phyloP scores from a whole-genome alignment of 140 eudicot genomes.

The Anethum foeniculum region DNA sequence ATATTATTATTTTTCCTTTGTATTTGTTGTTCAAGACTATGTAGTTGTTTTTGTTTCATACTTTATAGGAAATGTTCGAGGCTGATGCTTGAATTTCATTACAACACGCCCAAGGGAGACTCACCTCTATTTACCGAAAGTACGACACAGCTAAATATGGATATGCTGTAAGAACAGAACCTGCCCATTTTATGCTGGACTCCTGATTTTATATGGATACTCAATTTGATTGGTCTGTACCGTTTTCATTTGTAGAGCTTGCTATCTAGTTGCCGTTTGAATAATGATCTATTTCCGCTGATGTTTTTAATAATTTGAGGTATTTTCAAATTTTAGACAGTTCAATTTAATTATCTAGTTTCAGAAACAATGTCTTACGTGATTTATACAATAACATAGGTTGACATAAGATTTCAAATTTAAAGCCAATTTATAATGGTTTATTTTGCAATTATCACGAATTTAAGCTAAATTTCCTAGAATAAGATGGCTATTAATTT shows the following conservation, averaged over 20 bases:
- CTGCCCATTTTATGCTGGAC: conserved; percentile 55
- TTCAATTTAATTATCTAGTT: no score
- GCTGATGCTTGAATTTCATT: conserved; percentile 59
- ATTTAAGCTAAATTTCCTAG: no score
- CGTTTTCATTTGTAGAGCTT: neutral
- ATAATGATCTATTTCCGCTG: no score
- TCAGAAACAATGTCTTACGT: no score
- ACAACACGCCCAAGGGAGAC: conserved; percentile 54
- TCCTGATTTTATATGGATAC: neutral
- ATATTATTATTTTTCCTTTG: neutral
- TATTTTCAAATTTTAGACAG: no score
- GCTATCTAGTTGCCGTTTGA: no score
- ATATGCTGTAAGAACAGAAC: conserved; percentile 42
- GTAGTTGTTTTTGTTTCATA: neutral
- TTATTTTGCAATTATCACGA: no score
- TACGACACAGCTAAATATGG: conserved; percentile 58
- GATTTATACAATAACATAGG: no score
- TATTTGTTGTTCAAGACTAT: neutral
- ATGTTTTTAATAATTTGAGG: no score
- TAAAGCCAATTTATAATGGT: no score
- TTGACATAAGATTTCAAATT: no score
- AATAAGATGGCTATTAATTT: no score
- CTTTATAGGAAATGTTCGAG: conserved; percentile 44
- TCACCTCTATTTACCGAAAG: conserved; percentile 53
- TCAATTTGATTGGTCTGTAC: neutral